Base-by-base conservation (phyloP, 208 protist species). In the Trypanosoma platydactyli region DNA sequence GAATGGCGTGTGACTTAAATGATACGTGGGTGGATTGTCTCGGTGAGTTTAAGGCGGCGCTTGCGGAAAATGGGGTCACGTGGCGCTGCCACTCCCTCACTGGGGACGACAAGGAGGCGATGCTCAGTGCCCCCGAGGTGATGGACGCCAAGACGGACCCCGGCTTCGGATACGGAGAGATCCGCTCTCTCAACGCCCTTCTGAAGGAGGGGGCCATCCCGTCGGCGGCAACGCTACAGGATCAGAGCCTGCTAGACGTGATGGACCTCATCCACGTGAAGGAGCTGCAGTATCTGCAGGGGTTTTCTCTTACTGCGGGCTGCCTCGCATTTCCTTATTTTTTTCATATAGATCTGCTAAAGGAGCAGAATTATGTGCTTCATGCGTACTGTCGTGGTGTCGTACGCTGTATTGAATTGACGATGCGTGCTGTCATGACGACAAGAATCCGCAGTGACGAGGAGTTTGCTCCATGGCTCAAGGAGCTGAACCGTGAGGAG, bases 101-200 rank as follows among this genome's bases (percentile, higher is more conserved):
- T 0, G 83, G 79, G 45, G 74, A 89, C 5, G 77, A 94, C 62
- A 81, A 83, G 71, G 88, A 94, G 69, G 65, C 82, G 50, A 86
- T 94, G 50, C 77, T 94, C 5, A 86, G 83, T 1, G 84, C 88
- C 0, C 84, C 85, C 7, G 88, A 94, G 74, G 79, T 94, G 49
- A 91, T 94, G 88, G 88, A 94, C 68, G 73, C 85, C 57, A 91
- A 94, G 77, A 94, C 88, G 57, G 88, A 94, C 71, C 77, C 84
- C 13, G 82, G 85, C 54, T 88, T 81, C 53, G 81, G 81, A 54
- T 89, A 73, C 78, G 68, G 77, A 41, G 38, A 53, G 11, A 65
- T 88, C 18, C 53, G 64, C 57, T 92, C 85, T 13, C 77, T 94
- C 35, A 49, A 84, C 22, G 45, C 68, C 51, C 60, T 91, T 12